Evolutionary conservation across 2,329 filamentous ascomycete species (phyloP).

Genomic region (Aspergillus transmontanensis): DNA sequence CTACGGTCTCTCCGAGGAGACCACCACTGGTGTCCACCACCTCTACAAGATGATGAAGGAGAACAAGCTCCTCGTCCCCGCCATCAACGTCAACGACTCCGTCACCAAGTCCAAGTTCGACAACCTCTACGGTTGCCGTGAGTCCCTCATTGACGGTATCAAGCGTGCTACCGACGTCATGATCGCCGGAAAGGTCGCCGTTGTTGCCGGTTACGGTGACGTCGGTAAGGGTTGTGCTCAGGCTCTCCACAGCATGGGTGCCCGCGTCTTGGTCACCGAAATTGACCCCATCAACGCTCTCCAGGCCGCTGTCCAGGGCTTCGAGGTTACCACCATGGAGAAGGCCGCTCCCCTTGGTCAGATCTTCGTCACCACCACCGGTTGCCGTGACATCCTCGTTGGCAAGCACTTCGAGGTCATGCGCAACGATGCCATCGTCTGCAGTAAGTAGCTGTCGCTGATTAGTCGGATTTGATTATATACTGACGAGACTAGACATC

Average conservation of each 20-base stretch:
- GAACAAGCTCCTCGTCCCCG: conserved; percentile 82
- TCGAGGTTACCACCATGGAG: conserved; percentile 97
- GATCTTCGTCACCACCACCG: conserved; percentile 99
- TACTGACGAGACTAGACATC: conserved; percentile 66
- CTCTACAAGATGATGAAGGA: conserved; percentile 98
- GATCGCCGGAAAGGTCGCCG: conserved; percentile 98
- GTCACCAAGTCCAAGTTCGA: conserved; percentile 99
- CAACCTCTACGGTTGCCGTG: conserved; percentile 99
- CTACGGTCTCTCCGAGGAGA: conserved; percentile 99
- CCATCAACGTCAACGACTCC: conserved; percentile 99
- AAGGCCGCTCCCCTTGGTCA: conserved; percentile 86
- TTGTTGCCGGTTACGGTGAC: conserved; percentile 97
- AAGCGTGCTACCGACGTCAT: conserved; percentile 99
- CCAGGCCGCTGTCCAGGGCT: conserved; percentile 96
- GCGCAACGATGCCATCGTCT: conserved; percentile 97
- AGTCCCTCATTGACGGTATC: conserved; percentile 98
- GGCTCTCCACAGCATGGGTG: conserved; percentile 96
- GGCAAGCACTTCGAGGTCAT: conserved; percentile 92
- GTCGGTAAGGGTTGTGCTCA: conserved; percentile 98
- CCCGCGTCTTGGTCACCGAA: conserved; percentile 93
- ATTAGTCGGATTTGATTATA: not conserved
- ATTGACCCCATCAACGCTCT: conserved; percentile 99
- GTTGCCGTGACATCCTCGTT: conserved; percentile 96
- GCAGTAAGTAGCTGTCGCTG: conserved; percentile 64
- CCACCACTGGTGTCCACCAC: conserved; percentile 99